Base-by-base conservation (phyloP, 495 filamentous ascomycete species). In the Saxispiralis lemnorum region DNA sequence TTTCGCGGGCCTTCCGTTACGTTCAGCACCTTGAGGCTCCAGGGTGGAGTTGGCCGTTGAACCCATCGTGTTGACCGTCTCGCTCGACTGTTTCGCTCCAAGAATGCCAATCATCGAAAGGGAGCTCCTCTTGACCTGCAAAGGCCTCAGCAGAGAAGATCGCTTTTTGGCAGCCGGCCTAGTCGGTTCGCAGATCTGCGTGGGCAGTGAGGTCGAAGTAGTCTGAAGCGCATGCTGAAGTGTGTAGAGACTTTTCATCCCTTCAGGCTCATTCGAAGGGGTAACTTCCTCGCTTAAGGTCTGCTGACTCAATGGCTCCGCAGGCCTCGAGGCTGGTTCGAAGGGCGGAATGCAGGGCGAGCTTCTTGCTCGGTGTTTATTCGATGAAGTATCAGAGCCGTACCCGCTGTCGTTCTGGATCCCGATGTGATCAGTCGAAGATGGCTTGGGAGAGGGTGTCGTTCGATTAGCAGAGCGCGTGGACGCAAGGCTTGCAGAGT, bases 241-340 rank as follows among this genome's bases (percentile, higher is more conserved):
- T 0, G 51, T 58, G 46, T 58, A 58, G 6, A 58, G 44, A 41
- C 57, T 59, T 31, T 44, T 20, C 31, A 41, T 31, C 24, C 51
- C 54, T 21, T 52, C 50, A 15, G 15, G 31, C 13, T 41, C 36
- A 13, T 16, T 30, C 28, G 31, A 19, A 28, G 31, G 31, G 24
- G 18, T 39, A 7, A 2, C 13, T 14, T 5, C 32, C 13, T 31
- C 19, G 11, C 15, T 33, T 9, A 11, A 21, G 33, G 17, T 36
- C 35, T 31, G 20, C 31, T 4, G 21, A 6, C 10, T 17, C 32
- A 15, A 11, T 7, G 11, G 16, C 35, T 28, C 2, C 17, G 4
- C 13, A n/a, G 4, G 13, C 4, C 33, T 15, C 10, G 32, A 7
- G 13, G 16, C 16, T 40, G 38, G 5, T 24, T 40, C n/a, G n/a